Evolutionary conservation across 331 rosid genomes (phyloP).

Genomic region (Rosa hybrid): DNA sequence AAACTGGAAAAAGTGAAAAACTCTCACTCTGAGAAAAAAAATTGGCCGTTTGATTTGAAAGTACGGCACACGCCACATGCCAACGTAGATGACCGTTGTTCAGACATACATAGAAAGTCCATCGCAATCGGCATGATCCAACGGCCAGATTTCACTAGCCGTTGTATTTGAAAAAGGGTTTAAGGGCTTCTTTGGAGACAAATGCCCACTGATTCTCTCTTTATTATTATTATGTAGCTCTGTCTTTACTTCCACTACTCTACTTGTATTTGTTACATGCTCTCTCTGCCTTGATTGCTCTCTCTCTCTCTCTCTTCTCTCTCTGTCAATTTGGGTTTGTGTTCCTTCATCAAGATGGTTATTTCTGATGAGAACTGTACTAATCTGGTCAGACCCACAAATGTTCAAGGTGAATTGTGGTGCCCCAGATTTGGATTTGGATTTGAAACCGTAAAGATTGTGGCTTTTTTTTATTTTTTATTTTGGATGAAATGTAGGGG

Average conservation of each 20-base stretch:
- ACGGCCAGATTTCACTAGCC: constrained; percentile 74
- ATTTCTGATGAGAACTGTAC: constrained; percentile 48
- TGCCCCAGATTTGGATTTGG: constrained; percentile 12
- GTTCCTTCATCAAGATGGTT: constrained; percentile 41
- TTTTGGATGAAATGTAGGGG: constrained; percentile 36
- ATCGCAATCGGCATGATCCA: constrained; percentile 38
- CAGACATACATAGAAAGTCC: constrained; percentile 22
- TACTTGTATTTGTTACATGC: not conserved
- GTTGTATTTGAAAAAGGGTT: constrained; percentile 54
- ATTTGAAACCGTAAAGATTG: constrained; percentile 3
- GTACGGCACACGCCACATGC: constrained; percentile 45
- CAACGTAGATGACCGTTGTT: constrained; percentile 59
- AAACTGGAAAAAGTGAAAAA: not conserved
- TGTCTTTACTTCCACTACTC: constrained; percentile 20
- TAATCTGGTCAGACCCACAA: constrained; percentile 47
- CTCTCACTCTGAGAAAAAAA: not conserved
- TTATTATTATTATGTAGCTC: not conserved
- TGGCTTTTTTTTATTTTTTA: constrained; percentile 8
- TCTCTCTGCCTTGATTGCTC: constrained; percentile 17
- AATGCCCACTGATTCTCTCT: constrained; percentile 37
- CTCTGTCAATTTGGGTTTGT: constrained; percentile 5
- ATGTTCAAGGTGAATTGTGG: constrained; percentile 45
- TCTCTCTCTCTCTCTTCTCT: not conserved
- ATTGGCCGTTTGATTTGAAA: constrained; percentile 42
- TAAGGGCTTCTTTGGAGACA: constrained; percentile 27